Evolutionary conservation across 495 filamentous ascomycete species (phyloP), one percentile per base, ranked within the genome.

Genomic region (Glonium stellatum): DNA sequence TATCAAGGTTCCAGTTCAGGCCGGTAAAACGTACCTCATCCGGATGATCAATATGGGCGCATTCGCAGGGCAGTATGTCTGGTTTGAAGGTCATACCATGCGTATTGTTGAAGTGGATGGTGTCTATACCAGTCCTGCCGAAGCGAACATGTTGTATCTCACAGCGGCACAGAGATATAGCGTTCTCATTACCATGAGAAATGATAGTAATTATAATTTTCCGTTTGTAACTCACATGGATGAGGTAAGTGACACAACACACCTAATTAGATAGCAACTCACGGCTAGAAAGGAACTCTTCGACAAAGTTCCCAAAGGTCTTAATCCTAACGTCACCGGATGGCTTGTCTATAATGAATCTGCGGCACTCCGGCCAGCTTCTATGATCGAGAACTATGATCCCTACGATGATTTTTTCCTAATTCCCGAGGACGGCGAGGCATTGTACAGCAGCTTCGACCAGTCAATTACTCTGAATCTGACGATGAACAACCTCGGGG

Each of bases 11-110:
- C 60, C 77, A 1, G 80, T 92, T 1, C 64, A 83, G 56, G 81
- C 90, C 0, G 84, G 84, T 11, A 92, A 86, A 69, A 95, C 89
- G 0, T 96, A 96, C 59, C 75, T 92, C 12, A 78, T 96, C 68
- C 84, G 85, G 13, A 76, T 92, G 57, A 72, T 89, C 69, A 93
- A 93, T 69, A 84, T 88, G 25, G 73, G 62, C 53, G 72, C 72
- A 10, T 76, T 76, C 51, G 69, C 71, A 1, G 71, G 64, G 1
- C 72, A 73, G 55, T 73, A 74, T 61, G 65, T 76, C 36, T 74
- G 72, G 73, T 68, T 76, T 61, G 75, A 81, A 55, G 79, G 72
- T 13, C 82, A 85, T 63, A 78, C 77, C 5, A 81, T 84, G 78
- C 74, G 69, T 5, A 78, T 91, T 22, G 82, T 88, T 12, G 88